Percentiles rank a stretch among this genome's conserved stretches.
phyloP scores from a whole-genome alignment of 495 filamentous ascomycete genomes.

The Evernia prunastri region DNA sequence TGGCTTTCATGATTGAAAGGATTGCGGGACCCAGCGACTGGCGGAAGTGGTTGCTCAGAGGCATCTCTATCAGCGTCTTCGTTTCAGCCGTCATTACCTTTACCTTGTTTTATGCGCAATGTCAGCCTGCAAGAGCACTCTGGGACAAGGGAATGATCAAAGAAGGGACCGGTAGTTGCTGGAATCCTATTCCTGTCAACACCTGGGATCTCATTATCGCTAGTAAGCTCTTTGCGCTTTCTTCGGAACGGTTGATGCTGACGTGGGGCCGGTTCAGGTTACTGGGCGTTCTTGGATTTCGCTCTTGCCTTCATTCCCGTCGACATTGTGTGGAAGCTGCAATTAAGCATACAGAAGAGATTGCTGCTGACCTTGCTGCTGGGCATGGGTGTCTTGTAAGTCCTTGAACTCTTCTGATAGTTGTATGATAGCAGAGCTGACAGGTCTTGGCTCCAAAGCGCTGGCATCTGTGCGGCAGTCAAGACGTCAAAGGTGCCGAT shows the following conservation, averaged over 20 bases:
- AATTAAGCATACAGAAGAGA: conserved; percentile 43
- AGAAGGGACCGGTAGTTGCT: conserved; percentile 31
- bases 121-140: conserved; percentile 35
- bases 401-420: neutral
- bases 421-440: neutral
- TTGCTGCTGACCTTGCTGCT: conserved; percentile 39
- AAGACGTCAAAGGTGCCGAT: conserved; percentile 38
- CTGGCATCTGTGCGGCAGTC: conserved; percentile 33
- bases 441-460: conserved; percentile 9
- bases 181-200: conserved; percentile 33
- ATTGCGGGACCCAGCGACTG: conserved; percentile 18
- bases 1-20: conserved; percentile 25
- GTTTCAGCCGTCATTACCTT: conserved; percentile 38
- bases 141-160: conserved; percentile 36
- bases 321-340: conserved; percentile 38
- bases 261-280: conserved; percentile 27
- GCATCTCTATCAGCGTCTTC: conserved; percentile 28
- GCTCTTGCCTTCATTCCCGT: conserved; percentile 45
- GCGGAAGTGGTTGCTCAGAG: conserved; percentile 24
- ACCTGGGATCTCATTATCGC: conserved; percentile 22
- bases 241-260: neutral
- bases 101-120: conserved; percentile 37
- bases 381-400: conserved; percentile 40
- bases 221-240: conserved; percentile 7
- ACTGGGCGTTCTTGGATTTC: conserved; percentile 41